Conservation (phyloP, 2,329 filamentous ascomycete genomes). For the Fusarium begoniae region DNA sequence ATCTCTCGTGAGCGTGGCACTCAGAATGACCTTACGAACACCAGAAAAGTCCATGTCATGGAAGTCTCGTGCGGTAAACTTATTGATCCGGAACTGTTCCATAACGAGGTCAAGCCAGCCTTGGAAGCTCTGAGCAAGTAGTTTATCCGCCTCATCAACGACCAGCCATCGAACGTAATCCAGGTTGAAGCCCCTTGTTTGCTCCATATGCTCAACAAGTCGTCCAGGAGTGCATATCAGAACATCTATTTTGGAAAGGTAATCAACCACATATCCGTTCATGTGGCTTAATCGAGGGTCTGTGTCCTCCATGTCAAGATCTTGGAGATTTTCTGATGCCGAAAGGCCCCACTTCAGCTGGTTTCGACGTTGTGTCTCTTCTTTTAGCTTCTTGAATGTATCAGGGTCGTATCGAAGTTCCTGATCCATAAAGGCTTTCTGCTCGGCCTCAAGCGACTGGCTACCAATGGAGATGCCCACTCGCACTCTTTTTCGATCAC, state of each 20-base stretch:
- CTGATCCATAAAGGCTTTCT: slow-evolving; percentile 57
- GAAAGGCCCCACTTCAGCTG: slow-evolving; percentile 8
- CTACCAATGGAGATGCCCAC: slow-evolving; percentile 86
- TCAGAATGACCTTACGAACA: slow-evolving; percentile 85
- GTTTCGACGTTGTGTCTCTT: slow-evolving; percentile 27
- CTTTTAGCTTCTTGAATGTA: slow-evolving; percentile 51
- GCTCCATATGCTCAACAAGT: slow-evolving; percentile 88
- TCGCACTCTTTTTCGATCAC: slow-evolving; percentile 72
- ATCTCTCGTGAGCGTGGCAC: slow-evolving; percentile 91
- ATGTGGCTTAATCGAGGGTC: slow-evolving; percentile 48
- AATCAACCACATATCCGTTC: slow-evolving; percentile 66
- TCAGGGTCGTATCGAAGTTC: slow-evolving; percentile 71
- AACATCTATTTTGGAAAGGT: slow-evolving; percentile 81
- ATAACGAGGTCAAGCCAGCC: slow-evolving; percentile 84
- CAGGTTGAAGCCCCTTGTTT: slow-evolving; percentile 83
- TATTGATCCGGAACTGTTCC: slow-evolving; percentile 62
- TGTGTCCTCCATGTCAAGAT: slow-evolving; percentile 30
- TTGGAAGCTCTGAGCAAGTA: slow-evolving; percentile 91
- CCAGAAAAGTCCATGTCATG: slow-evolving; percentile 61
- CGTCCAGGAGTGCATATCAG: slow-evolving; percentile 92
- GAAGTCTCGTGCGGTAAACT: slow-evolving; percentile 63
- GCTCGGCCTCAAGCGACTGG: slow-evolving; percentile 74
- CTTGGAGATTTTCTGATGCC: slow-evolving; percentile 26
- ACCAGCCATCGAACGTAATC: slow-evolving; percentile 86
- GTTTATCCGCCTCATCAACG: slow-evolving; percentile 92